Conservation (phyloP, 78 protist genomes). For the slime mould (Dictyostelium discoideum) region dicty_2.7 NC_007088.5:264501-265000, state of each 20-base stretch:
- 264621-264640: slow-evolving; percentile 11
- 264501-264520: neutral
- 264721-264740: neutral
- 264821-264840: neutral
- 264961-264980: neutral
- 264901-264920: too few relatives aligned
- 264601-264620: neutral
- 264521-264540: neutral
- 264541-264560: neutral
- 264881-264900: neutral
- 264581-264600: neutral
- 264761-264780: neutral
- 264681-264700: slow-evolving; percentile 41
- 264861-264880: neutral
- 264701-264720: neutral
- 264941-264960: neutral
- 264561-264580: slow-evolving; percentile 54
- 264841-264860: neutral
- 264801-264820: slow-evolving; percentile 24
- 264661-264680: neutral
- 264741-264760: slow-evolving; percentile 14
- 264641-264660: neutral
- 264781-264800: slow-evolving; percentile 24
- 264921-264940: neutral
- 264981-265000: neutral